These are phyloP conservation scores for Geranium rotundifolium DNA, from an alignment of 345 rosid genomes.

Conservation along the genomic window DNA sequence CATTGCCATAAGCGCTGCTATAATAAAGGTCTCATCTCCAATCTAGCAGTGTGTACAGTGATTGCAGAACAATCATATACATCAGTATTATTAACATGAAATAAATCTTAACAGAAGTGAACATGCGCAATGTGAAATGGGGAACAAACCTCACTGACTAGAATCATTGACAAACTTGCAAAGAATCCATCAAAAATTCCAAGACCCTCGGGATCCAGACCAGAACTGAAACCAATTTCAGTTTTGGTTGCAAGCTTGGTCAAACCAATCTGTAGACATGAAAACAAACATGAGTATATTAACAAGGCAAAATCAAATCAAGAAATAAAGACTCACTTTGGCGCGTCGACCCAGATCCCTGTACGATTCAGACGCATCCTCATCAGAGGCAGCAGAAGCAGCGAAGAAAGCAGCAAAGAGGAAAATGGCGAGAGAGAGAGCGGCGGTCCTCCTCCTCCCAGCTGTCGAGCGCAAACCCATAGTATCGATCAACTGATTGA, in stretches of 20 bases:
- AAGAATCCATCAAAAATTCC: constrained; percentile 86
- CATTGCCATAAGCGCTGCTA: constrained; percentile 99
- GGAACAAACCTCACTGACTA: constrained; percentile 83
- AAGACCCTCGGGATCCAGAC: constrained; percentile 54
- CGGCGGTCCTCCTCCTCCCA: constrained; percentile 1
- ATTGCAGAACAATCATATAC: background rate
- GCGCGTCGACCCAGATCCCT: constrained; percentile 91
- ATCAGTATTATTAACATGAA: background rate
- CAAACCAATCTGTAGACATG: constrained; percentile 32
- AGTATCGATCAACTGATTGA: background rate
- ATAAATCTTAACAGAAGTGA: background rate
- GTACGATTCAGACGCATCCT: constrained; percentile 28
- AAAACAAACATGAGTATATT: background rate
- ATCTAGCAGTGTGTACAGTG: constrained; percentile 32
- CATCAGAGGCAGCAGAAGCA: constrained; percentile 18
- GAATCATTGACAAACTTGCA: constrained; percentile 86
- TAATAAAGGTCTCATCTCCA: constrained; percentile 98
- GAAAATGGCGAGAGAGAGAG: constrained; percentile 17
- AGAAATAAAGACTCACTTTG: constrained; percentile 33
- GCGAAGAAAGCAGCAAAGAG: constrained; percentile 19
- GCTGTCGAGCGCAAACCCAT: constrained; percentile 33
- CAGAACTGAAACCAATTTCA: constrained; percentile 28
- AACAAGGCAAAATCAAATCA: background rate
- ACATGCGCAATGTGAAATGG: too few relatives aligned
- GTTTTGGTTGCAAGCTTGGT: constrained; percentile 26